Base-by-base conservation (phyloP, 2,329 filamentous ascomycete species). In the Arthroderma uncinatum region DNA sequence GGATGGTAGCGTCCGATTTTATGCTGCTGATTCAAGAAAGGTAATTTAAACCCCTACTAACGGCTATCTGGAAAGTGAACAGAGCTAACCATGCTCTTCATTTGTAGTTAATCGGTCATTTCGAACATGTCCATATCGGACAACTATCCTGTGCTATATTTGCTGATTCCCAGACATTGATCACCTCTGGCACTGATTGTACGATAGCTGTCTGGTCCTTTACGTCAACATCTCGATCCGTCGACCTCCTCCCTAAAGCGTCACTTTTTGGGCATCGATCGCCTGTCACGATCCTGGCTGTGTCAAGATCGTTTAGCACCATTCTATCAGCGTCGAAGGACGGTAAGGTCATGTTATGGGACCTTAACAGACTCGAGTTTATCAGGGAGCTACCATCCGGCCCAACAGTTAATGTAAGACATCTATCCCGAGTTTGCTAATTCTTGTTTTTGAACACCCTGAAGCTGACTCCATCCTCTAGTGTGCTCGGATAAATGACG, bases 131-230 rank as follows among this genome's bases (percentile, higher is more conserved):
- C 1, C 93, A 98, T 68, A 85, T 92, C 58, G 90, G 91, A 3
- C 90, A 95, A 67, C 80, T 98, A 28, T 92, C 90, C 0, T 84
- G 84, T 57, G 85, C 89, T 0, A 78, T 86, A 10, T 93, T 97
- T 68, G 89, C 89, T 0, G 92, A 96, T 68, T 92, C 89, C 14
- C 88, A 87, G 65, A 95, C 89, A 0, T 79, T 98, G 19, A 85
- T 98, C 61, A 97, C 93, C 0, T 89, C 90, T 0, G 93, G 93
- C 25, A 86, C 89, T 53, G 93, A 98, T 66, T 95, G 92, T 65
- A 91, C 93, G 0, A 81, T 98, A 3, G 90, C 88, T 0, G 84
- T 95, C 1, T 94, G 89, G 79, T 84, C 81, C 1, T 80, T 96
- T 39, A 84, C 81, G 0, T 75, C 79, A 9, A 77, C 76, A 0